Percentiles rank a stretch among this genome's conserved stretches.
phyloP scores from a whole-genome alignment of 768 basidiomycete species.

The Arthromyces matolae region DNA sequence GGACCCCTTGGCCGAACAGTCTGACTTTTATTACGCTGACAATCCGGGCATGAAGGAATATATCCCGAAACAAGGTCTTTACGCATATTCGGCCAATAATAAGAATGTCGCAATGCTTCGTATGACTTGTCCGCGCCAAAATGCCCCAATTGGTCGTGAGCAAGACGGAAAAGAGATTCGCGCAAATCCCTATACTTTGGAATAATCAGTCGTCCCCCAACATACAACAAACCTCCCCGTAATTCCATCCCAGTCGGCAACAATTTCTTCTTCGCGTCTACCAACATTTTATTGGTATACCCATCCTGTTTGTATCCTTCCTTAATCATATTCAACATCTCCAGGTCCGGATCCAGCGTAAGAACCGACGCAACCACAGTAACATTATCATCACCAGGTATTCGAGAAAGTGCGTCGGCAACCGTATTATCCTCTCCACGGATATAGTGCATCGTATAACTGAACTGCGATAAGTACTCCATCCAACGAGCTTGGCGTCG shows the following conservation, averaged over 20 bases:
- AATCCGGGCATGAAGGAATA: constrained; percentile 1
- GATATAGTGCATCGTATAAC: no score
- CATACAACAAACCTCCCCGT: constrained; percentile 18
- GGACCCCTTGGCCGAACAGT: not conserved
- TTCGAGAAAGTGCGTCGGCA: not conserved
- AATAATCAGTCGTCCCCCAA: constrained; percentile 20
- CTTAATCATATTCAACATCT: not conserved
- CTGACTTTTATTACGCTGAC: not conserved
- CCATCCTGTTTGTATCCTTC: not conserved
- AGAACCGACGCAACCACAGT: not conserved
- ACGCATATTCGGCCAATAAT: constrained; percentile 33
- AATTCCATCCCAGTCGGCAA: not conserved
- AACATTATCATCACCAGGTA: not conserved
- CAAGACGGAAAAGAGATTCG: constrained; percentile 20
- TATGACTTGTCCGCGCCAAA: constrained; percentile 31
- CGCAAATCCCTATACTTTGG: constrained; percentile 17
- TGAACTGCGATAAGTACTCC: no score
- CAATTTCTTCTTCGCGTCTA: not conserved
- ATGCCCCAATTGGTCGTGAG: constrained; percentile 28
- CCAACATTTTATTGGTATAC: constrained; percentile 2
- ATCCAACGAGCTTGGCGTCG: no score
- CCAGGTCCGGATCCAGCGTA: not conserved
- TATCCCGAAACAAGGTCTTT: not conserved
- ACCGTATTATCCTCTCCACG: no score
- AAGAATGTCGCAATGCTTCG: constrained; percentile 16